phyloP scores from a whole-genome alignment of 495 filamentous ascomycete genomes.

The Friedmanniomyces endolithicus region DNA sequence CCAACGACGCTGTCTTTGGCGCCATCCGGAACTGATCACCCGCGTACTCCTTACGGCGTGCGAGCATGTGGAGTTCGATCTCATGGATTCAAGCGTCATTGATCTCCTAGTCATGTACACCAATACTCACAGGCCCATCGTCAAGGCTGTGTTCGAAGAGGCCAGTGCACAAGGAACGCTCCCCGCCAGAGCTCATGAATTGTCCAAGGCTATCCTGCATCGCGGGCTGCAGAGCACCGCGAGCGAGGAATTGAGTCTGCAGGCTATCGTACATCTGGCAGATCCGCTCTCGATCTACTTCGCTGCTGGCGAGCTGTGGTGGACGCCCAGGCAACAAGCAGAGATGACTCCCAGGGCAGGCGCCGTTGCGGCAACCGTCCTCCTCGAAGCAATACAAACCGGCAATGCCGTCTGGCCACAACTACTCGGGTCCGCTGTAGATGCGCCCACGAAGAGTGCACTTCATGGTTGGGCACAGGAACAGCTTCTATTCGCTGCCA shows the following conservation, averaged over 20 bases:
- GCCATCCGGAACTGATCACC: background rate
- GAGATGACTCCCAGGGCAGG: background rate
- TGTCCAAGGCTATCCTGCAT: background rate
- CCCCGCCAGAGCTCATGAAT: background rate
- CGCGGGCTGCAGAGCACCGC: background rate
- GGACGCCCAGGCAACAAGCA: background rate
- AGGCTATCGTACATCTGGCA: slow-evolving; percentile 1
- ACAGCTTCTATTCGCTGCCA: background rate
- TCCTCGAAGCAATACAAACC: slow-evolving; percentile 6
- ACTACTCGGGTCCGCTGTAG: slow-evolving; percentile 6
- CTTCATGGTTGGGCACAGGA: slow-evolving; percentile 11
- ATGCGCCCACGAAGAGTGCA: slow-evolving; percentile 1
- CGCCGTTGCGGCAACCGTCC: background rate
- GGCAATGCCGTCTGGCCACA: slow-evolving; percentile 18
- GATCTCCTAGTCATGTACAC: background rate
- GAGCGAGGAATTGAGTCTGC: background rate
- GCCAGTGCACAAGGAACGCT: background rate
- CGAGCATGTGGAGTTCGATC: background rate
- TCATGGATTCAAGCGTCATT: background rate
- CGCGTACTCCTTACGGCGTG: background rate
- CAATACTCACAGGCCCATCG: background rate
- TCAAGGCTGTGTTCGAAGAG: background rate
- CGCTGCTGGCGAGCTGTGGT: slow-evolving; percentile 5
- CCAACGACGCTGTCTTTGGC: background rate
- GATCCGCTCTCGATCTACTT: slow-evolving; percentile 11